Evolutionary conservation across 345 rosid genomes (phyloP).

Genomic region (Eucalyptus coolabah): DNA sequence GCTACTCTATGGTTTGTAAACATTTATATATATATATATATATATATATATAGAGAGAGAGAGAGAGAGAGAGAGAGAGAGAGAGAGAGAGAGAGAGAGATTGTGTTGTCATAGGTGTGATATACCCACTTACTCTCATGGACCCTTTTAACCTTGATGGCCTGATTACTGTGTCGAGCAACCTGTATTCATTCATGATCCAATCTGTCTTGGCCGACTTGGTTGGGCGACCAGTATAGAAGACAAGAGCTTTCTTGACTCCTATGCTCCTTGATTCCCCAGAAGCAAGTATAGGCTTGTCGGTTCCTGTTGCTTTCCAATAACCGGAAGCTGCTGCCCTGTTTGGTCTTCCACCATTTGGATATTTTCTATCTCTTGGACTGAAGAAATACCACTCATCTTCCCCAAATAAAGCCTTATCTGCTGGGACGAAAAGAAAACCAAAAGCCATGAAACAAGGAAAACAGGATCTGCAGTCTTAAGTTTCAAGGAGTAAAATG

Average conservation of each 20-base stretch:
- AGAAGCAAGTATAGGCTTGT: constrained; percentile 19
- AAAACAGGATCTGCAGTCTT: not conserved
- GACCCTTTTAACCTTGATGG: constrained; percentile 17
- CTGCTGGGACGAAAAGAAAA: constrained; percentile 9
- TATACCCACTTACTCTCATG: constrained; percentile 35
- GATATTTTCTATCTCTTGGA: constrained; percentile 33
- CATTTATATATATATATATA: not conserved
- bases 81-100: not conserved
- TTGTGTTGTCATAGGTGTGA: not conserved
- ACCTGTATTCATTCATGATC: constrained; percentile 43
- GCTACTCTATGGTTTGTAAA: not conserved
- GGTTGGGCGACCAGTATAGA: constrained; percentile 26
- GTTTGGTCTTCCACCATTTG: constrained; percentile 24
- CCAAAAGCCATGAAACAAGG: not conserved
- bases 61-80: not conserved
- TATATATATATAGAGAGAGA: too few relatives aligned
- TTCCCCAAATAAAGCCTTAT: constrained; percentile 60
- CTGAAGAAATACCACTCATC: constrained; percentile 66
- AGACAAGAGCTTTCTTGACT: constrained; percentile 40
- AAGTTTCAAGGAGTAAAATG: not conserved
- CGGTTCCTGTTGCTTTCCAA: constrained; percentile 38
- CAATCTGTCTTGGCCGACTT: constrained; percentile 40
- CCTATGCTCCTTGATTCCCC: constrained; percentile 25
- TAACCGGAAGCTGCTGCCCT: constrained; percentile 30
- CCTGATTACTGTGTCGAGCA: constrained; percentile 4